phyloP scores from a whole-genome alignment of 2,329 filamentous ascomycete species.

The Leptodontidium sp. region DNA sequence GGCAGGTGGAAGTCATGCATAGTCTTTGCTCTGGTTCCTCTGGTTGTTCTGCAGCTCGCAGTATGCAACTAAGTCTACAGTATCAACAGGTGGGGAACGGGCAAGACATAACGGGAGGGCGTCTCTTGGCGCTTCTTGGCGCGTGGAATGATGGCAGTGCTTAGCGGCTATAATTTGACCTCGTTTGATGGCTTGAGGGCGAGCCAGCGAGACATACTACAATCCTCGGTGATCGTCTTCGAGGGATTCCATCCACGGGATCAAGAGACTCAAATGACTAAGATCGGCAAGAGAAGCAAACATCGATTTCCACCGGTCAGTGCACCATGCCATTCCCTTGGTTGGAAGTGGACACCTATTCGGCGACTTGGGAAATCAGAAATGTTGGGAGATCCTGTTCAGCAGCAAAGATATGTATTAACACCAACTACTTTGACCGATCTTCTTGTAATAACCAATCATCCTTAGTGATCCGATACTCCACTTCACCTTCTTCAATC shows the following conservation, averaged over 20 bases:
- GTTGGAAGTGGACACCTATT: not conserved
- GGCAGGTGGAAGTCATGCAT: no score
- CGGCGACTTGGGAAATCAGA: not conserved
- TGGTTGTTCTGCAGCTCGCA: no score
- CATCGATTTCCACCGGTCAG: not conserved
- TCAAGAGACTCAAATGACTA: not conserved
- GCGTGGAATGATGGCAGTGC: constrained; percentile 3
- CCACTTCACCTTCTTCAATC: constrained; percentile 18
- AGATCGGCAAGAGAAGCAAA: not conserved
- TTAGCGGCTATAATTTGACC: not conserved
- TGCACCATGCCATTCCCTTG: not conserved
- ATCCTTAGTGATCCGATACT: constrained; percentile 13
- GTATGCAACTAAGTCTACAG: not conserved
- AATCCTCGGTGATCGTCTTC: not conserved
- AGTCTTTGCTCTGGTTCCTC: no score
- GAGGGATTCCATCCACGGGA: not conserved
- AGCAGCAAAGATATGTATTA: not conserved
- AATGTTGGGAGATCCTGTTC: not conserved
- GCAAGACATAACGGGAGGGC: constrained; percentile 9
- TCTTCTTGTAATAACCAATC: constrained; percentile 6
- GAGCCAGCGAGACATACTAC: not conserved
- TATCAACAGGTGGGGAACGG: not conserved
- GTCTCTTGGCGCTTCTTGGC: constrained; percentile 7
- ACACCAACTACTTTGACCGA: not conserved
- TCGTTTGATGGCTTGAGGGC: not conserved